Evolutionary conservation across 1,284 basidiomycete species (phyloP), one percentile per base, ranked within the genome.

Genomic region (Porodaedalea pini): DNA sequence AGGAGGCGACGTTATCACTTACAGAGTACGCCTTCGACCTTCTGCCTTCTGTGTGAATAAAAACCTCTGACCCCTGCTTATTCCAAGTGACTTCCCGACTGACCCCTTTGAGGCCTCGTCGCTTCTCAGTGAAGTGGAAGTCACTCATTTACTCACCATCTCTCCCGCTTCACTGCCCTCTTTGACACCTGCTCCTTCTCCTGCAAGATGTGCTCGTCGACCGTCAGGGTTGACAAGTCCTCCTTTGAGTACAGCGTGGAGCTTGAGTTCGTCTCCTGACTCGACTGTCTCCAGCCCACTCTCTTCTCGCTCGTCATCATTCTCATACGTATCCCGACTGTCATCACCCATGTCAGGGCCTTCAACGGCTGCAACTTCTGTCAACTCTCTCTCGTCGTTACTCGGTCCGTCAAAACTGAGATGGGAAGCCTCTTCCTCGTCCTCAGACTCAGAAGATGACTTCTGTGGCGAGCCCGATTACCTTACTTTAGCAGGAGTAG

Each of bases 61-160:
- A 77, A 19, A 78, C 80, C 0, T 80, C 83, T 65, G 51, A 82
- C 7, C 61, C 85, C 44, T 76, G 79, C 2, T 67, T 83, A 31
- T 51, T 40, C 40, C 23, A 41, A 60, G 58, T 47, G 58, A 60
- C 34, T 60, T 60, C 36, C 58, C 58, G 2, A 60, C 58, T 6
- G 58, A 60, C 25, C 34, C 41, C 17, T 34, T 53, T 3, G 58
- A 60, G 21, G 58, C 58, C 27, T 29, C 54, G 2, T 56, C 48
- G 27, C 50, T 60, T 17, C 54, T 60, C 13, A 56, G 53, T 29
- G 58, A 60, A 36, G 41, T 56, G 17, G 58, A 54, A 15, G 51
- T 49, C n/a, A 60, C 58, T 1, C 58, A 60, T 37, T 60, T 60
- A 10, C 25, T 60, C 4, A 52, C 54, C 8, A 56, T 60, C 6